Evolutionary conservation across 2,329 filamentous ascomycete species (phyloP), one percentile per base, ranked within the genome.

Genomic region (Monosporascus ibericus): DNA sequence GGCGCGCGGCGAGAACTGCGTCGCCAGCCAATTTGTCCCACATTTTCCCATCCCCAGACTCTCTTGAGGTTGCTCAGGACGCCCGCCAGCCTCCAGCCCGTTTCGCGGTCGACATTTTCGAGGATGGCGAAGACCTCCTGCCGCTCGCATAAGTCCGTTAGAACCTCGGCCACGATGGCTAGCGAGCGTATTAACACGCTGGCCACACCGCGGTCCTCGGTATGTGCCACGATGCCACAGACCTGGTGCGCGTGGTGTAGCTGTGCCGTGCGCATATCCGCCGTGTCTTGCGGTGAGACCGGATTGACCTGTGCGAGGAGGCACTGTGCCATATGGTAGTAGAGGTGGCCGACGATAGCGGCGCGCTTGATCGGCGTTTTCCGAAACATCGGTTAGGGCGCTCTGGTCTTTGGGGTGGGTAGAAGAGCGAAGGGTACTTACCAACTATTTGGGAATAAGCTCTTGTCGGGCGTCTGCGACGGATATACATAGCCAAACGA

Each of bases 261-360:
- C 60, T 88, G 85, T 63, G 88, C 78, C 5, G 79, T 75, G 47
- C 80, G 81, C 81, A 92, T 89, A 54, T 90, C 86, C 4, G 82
- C 75, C 18, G 75, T 74, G 38, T 82, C 77, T 7, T 78, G 73
- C 11, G 80, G 75, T 38, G 85, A 77, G 49, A 87, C 68, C 0
- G 92, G 92, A 65, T 96, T 87, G 22, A 85, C 85, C 60, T 92
- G 88, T 3, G 88, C 83, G 5, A 96, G 79, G 36, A 96, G 73
- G 57, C 88, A 87, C 71, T 92, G 86, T 22, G 88, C 85, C 0
- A 89, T 94, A 65, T 96, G 92, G 65, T 95, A 96, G 67, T 96
- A 91, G 8, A 96, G 76, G 47, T 90, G 83, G 4, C 88, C 90
- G 25, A 95, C 81, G 34, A 94, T 85, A 3, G 90, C 88, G 3